These are phyloP conservation scores for Pyrenochaeta sp. DNA, from an alignment of 2,329 filamentous ascomycete genomes.

Conservation along the genomic window DNA sequence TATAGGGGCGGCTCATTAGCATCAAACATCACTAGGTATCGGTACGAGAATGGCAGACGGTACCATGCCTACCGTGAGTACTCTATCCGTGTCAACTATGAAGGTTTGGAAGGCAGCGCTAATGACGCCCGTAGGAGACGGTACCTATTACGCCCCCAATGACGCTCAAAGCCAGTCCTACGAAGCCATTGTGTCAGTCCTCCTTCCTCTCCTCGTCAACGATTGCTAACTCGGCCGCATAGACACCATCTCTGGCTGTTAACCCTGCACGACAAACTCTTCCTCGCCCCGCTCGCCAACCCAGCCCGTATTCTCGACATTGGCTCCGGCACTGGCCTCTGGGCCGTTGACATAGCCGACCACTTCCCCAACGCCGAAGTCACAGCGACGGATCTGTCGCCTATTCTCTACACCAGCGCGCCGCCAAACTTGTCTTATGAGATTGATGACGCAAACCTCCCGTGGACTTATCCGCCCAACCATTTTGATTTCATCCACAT, in stretches of 20 bases:
- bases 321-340: conserved; percentile 47
- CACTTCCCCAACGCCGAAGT: conserved; percentile 46
- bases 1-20: conserved; percentile 49
- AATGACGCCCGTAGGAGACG: conserved; percentile 30
- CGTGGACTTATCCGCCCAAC: conserved; percentile 52
- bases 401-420: conserved; percentile 43
- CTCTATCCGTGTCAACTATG: not conserved
- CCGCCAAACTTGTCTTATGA: conserved; percentile 56
- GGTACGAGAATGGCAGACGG: conserved; percentile 48
- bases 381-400: conserved; percentile 48
- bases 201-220: not conserved
- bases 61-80: conserved; percentile 46
- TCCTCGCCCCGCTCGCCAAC: conserved; percentile 41
- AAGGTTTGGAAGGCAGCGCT: not conserved
- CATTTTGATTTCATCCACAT: conserved; percentile 53
- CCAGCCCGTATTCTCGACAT: conserved; percentile 46
- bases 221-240: not conserved
- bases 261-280: conserved; percentile 46
- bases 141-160: conserved; percentile 47
- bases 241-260: conserved; percentile 48
- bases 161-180: conserved; percentile 40
- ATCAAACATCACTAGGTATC: conserved; percentile 50
- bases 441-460: conserved; percentile 53
- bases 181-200: conserved; percentile 36
- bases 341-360: conserved; percentile 51